Evolutionary conservation across 805 yeast species (phyloP).

Genomic region (Pichia cabralensis): DNA sequence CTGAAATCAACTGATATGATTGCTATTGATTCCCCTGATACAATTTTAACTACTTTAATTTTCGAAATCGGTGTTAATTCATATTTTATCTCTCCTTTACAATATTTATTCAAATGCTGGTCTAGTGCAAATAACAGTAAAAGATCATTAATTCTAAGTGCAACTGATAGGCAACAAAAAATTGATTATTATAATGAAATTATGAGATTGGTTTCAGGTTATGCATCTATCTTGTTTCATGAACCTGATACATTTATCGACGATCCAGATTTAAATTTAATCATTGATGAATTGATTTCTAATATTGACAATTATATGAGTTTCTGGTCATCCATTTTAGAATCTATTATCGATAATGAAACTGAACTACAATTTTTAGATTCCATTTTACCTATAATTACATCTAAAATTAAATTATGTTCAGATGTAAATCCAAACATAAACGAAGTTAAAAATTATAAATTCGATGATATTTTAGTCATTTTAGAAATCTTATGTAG

Average conservation of each 20-base stretch:
- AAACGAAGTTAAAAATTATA: conserved; percentile 20
- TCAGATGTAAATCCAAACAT: conserved; percentile 23
- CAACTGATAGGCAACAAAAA: conserved; percentile 29
- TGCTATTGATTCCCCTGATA: conserved; percentile 32
- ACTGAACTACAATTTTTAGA: conserved; percentile 49
- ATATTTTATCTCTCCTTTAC: conserved; percentile 27
- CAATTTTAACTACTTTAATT: conserved; percentile 43
- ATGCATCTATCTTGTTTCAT: conserved; percentile 60
- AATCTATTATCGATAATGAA: conserved; percentile 58
- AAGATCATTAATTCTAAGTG: conserved; percentile 34
- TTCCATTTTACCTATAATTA: conserved; percentile 37
- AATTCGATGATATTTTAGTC: conserved; percentile 43
- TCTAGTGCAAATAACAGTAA: conserved; percentile 29
- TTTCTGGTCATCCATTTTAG: conserved; percentile 47
- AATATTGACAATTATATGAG: conserved; percentile 24
- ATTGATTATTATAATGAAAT: conserved; percentile 35
- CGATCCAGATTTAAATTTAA: conserved; percentile 25
- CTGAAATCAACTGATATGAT: conserved; percentile 12
- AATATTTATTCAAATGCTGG: conserved; percentile 40
- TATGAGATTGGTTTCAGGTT: conserved; percentile 42
- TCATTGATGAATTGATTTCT: conserved; percentile 19
- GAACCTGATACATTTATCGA: conserved; percentile 52
- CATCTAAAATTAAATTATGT: conserved; percentile 25
- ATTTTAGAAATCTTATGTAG: conserved; percentile 48
- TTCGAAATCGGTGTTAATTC: conserved; percentile 41